Evolutionary conservation across 495 filamentous ascomycete genomes (phyloP).

Genomic region (Cryomyces minteri): DNA sequence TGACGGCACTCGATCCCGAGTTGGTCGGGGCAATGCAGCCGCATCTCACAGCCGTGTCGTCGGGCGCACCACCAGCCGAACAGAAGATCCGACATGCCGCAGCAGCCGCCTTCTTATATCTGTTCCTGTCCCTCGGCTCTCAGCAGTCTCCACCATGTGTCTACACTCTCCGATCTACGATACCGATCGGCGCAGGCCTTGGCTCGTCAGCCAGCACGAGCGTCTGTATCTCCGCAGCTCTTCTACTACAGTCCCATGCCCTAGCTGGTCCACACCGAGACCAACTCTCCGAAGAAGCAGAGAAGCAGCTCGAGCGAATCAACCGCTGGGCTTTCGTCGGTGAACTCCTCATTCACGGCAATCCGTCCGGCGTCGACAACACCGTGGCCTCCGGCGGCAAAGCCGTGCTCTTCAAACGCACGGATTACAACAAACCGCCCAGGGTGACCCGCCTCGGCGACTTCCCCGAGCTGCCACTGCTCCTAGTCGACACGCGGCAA

Average conservation of each 20-base stretch:
- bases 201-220: constrained; percentile 85
- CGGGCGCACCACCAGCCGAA: constrained; percentile 36
- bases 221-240: constrained; percentile 73
- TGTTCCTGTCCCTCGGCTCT: constrained; percentile 74
- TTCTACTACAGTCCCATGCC: constrained; percentile 74
- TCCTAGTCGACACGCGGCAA: constrained; percentile 75
- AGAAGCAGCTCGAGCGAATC: constrained; percentile 75
- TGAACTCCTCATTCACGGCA: constrained; percentile 92
- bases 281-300: constrained; percentile 63
- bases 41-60: constrained; percentile 49
- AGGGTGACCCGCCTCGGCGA: constrained; percentile 54
- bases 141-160: constrained; percentile 58
- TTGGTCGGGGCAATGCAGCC: constrained; percentile 62
- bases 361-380: constrained; percentile 92
- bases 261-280: constrained; percentile 78
- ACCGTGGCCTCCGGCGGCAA: constrained; percentile 88
- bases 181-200: constrained; percentile 81
- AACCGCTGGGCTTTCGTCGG: constrained; percentile 96
- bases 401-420: constrained; percentile 74
- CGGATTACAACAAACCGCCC: constrained; percentile 60
- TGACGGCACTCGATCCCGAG: constrained; percentile 68
- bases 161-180: constrained; percentile 84
- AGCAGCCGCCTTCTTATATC: constrained; percentile 75
- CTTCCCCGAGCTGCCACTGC: constrained; percentile 78
- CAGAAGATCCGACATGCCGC: constrained; percentile 67